phyloP scores from a whole-genome alignment of 306 rosid species.

The Boehmeria nivea region DNA sequence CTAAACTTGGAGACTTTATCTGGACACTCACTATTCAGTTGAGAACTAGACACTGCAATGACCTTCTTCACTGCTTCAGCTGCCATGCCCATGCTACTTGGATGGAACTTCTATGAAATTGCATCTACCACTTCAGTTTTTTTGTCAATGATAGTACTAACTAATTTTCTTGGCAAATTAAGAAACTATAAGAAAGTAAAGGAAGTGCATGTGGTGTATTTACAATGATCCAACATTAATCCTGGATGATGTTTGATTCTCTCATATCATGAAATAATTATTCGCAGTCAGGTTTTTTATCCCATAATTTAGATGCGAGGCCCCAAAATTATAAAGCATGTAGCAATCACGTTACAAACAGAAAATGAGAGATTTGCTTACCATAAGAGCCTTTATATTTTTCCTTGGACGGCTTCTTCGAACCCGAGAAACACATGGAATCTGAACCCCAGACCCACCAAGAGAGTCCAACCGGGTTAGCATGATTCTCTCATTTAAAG shows the following conservation, averaged over 20 bases:
- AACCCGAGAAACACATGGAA: constrained; percentile 82
- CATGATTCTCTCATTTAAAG: constrained; percentile 50
- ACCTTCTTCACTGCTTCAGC: constrained; percentile 38
- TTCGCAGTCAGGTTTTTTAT: neutral
- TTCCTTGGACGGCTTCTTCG: constrained; percentile 97
- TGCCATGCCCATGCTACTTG: constrained; percentile 37
- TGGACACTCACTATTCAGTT: constrained; percentile 27
- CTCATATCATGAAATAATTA: neutral
- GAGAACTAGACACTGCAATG: constrained; percentile 33
- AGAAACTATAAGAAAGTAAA: neutral
- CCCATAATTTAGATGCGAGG: constrained; percentile 9
- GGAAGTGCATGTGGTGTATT: too few relatives aligned
- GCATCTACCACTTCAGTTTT: constrained; percentile 13
- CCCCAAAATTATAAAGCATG: constrained; percentile 10
- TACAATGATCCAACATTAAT: too few relatives aligned
- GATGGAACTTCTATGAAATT: constrained; percentile 43
- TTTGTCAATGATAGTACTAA: too few relatives aligned
- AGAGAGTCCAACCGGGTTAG: constrained; percentile 67
- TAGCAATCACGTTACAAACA: neutral
- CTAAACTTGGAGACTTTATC: constrained; percentile 35
- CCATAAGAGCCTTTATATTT: constrained; percentile 66
- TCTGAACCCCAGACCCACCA: constrained; percentile 71
- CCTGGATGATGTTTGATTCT: too few relatives aligned
- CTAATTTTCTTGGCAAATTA: too few relatives aligned
- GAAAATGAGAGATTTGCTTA: constrained; percentile 34